Evolutionary conservation across 768 basidiomycete species (phyloP).

Genomic region (Melanogaster broomeanus): DNA sequence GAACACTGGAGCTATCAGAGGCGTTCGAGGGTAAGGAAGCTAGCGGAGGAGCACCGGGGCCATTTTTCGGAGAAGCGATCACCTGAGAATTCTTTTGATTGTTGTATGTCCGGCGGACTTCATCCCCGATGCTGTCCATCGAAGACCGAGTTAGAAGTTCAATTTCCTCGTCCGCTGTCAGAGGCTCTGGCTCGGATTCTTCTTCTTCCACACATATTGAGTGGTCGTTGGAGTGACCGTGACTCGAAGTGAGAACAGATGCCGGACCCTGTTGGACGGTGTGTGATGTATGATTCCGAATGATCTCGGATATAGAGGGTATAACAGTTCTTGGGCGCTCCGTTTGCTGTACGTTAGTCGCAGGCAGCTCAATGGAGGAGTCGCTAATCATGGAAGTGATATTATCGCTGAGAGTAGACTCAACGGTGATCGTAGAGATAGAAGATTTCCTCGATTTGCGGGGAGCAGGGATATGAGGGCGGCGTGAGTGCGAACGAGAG

Average conservation of each 20-base stretch:
- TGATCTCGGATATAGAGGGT: conserved; percentile 88
- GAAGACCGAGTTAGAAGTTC: conserved; percentile 80
- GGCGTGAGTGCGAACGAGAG: conserved; percentile 18
- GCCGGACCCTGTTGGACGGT: conserved; percentile 49
- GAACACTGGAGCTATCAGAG: conserved; percentile 57
- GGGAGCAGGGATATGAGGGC: conserved; percentile 20
- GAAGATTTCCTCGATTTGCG: conserved; percentile 27
- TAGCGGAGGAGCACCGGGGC: conserved; percentile 37
- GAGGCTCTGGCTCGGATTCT: conserved; percentile 51
- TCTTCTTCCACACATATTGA: conserved; percentile 51
- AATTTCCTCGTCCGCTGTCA: conserved; percentile 56
- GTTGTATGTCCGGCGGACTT: conserved; percentile 70
- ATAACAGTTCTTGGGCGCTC: conserved; percentile 50
- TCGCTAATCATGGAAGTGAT: conserved; percentile 8
- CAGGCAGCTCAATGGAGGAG: conserved; percentile 6
- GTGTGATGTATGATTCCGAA: conserved; percentile 72
- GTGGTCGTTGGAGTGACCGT: conserved; percentile 50
- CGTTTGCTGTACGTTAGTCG: conserved; percentile 18
- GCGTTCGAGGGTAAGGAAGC: conserved; percentile 42
- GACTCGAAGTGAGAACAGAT: conserved; percentile 47
- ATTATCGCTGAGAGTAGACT: conserved; percentile 21
- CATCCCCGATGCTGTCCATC: conserved; percentile 84
- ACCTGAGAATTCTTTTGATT: conserved; percentile 45
- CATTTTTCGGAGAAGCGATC: conserved; percentile 41
- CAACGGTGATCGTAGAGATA: conserved; percentile 32